phyloP scores from a whole-genome alignment of 495 filamentous ascomycete species.

The Penicillium ochrochloron region DNA sequence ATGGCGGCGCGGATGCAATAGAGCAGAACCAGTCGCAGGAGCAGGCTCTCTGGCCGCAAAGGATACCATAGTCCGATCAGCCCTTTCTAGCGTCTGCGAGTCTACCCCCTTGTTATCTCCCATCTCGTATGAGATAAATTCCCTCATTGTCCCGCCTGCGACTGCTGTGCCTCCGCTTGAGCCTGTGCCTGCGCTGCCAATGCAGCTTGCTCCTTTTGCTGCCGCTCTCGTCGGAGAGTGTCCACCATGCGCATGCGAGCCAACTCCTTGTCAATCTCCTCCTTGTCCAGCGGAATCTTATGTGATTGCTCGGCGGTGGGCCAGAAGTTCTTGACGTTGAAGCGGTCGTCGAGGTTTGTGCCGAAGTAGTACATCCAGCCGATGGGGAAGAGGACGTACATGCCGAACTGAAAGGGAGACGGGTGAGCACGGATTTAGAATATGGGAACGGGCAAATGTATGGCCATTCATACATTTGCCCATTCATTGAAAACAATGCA shows the following conservation, averaged over 20 bases:
- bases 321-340: slow-evolving; percentile 91
- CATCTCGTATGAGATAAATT: not conserved
- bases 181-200: slow-evolving; percentile 51
- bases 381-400: slow-evolving; percentile 98
- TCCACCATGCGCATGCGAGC: slow-evolving; percentile 65
- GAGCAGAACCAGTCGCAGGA: not conserved
- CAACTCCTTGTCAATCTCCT: slow-evolving; percentile 82
- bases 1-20: not conserved
- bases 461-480: not conserved
- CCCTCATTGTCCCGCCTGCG: slow-evolving; percentile 23
- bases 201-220: slow-evolving; percentile 59
- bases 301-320: slow-evolving; percentile 83
- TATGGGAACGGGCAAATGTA: not conserved
- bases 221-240: slow-evolving; percentile 46
- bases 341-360: slow-evolving; percentile 93
- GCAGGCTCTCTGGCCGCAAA: not conserved
- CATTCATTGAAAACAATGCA: not conserved
- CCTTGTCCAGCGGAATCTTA: slow-evolving; percentile 83
- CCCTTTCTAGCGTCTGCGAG: not conserved
- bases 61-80: not conserved
- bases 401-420: slow-evolving; percentile 73
- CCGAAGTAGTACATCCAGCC: slow-evolving; percentile 99
- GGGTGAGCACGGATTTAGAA: not conserved
- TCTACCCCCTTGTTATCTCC: not conserved
- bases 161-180: slow-evolving; percentile 26